Evolutionary conservation across 805 yeast species (phyloP).

Genomic region (Sugiyamaella boreocaroliniensis): DNA sequence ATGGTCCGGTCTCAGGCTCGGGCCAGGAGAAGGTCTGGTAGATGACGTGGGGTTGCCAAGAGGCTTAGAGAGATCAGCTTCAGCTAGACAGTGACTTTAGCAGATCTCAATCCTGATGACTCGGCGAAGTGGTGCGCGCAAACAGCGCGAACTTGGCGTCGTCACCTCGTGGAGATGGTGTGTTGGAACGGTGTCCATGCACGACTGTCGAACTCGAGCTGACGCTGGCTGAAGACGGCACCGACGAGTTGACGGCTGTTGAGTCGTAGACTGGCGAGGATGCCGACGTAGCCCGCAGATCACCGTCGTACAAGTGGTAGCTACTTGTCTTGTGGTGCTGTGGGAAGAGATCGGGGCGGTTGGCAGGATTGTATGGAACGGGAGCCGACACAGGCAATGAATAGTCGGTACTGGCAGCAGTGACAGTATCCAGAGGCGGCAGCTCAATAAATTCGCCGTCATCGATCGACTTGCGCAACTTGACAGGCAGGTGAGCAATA

Average conservation of each 20-base stretch:
- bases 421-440: conserved; percentile 11
- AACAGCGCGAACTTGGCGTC: conserved; percentile 3
- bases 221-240: conserved; percentile 5
- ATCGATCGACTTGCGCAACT: conserved; percentile 24
- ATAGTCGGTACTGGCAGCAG: conserved; percentile 5
- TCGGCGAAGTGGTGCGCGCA: conserved; percentile 7
- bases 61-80: too few relatives aligned
- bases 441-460: conserved; percentile 23
- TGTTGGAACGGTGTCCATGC: not conserved
- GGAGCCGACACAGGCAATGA: conserved; percentile 2
- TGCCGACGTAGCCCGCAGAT: conserved; percentile 14
- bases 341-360: conserved; percentile 8
- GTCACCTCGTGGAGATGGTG: conserved; percentile 7
- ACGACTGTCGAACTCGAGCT: conserved; percentile 1
- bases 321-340: conserved; percentile 16
- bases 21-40: too few relatives aligned
- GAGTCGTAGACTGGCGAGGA: conserved; percentile 10
- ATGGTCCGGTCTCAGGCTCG: too few relatives aligned
- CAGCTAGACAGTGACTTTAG: too few relatives aligned
- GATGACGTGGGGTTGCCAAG: too few relatives aligned
- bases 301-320: conserved; percentile 11
- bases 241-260: conserved; percentile 1
- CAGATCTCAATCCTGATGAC: conserved; percentile 8
- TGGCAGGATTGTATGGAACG: conserved; percentile 2
- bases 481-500: conserved; percentile 15